These are phyloP conservation scores for Aquilaria sinensis DNA, from an alignment of 345 rosid genomes.

Conservation along the genomic window DNA sequence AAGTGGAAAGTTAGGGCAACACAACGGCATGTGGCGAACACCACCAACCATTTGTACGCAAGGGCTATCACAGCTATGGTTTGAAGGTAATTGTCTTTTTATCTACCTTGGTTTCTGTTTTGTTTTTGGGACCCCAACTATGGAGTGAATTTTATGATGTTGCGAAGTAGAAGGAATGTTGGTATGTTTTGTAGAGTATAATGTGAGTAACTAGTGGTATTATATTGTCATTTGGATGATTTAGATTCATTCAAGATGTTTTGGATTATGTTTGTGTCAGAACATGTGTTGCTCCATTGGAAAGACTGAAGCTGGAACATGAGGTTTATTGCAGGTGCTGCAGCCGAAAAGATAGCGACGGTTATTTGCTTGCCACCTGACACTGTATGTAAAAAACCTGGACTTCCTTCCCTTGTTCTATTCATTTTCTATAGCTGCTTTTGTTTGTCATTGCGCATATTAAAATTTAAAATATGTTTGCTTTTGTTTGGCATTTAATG, in stretches of 20 bases:
- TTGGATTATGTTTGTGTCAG: conserved; percentile 24
- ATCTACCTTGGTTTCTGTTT: not conserved
- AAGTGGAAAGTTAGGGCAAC: conserved; percentile 23
- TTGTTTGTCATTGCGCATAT: not conserved
- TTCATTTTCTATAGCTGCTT: not conserved
- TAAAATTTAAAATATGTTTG: not conserved
- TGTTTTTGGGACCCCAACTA: not conserved
- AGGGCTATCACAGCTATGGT: conserved; percentile 82
- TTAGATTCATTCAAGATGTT: not conserved
- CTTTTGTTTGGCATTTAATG: not conserved
- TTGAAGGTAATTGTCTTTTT: conserved; percentile 42
- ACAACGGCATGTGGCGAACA: conserved; percentile 29
- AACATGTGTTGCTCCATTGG: conserved; percentile 75
- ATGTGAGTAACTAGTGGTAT: not conserved
- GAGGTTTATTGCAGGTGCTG: conserved; percentile 72
- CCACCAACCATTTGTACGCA: conserved; percentile 71
- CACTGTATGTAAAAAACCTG: conserved; percentile 33
- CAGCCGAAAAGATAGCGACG: conserved; percentile 68
- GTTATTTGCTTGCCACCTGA: conserved; percentile 68
- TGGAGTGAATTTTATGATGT: not conserved
- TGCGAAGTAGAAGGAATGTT: not conserved
- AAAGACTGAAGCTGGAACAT: conserved; percentile 72
- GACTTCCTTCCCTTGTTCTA: not conserved
- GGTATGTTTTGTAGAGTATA: too few relatives aligned
- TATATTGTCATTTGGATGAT: not conserved